phyloP scores from a whole-genome alignment of 2,329 filamentous ascomycete species.

The Pyricularia grisea region DNA sequence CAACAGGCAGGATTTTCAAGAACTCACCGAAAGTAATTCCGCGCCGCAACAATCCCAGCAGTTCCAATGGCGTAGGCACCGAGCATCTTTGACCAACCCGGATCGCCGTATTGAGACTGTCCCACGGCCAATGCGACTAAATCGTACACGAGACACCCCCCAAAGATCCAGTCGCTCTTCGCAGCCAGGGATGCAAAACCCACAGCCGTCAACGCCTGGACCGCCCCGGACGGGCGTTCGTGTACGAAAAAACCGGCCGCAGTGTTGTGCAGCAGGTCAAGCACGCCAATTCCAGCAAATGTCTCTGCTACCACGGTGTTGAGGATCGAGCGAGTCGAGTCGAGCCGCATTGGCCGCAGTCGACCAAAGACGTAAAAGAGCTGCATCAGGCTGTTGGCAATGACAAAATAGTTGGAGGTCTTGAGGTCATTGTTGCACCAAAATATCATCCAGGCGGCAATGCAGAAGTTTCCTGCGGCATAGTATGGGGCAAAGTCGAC shows the following conservation, averaged over 20 bases:
- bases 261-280: slow-evolving; percentile 50
- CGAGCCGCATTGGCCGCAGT: slow-evolving; percentile 37
- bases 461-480: slow-evolving; percentile 46
- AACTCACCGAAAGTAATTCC: slow-evolving; percentile 39
- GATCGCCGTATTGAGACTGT: slow-evolving; percentile 32
- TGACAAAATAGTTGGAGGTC: slow-evolving; percentile 44
- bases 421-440: slow-evolving; percentile 45
- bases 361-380: slow-evolving; percentile 39
- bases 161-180: slow-evolving; percentile 50
- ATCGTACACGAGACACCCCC: slow-evolving; percentile 49
- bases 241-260: slow-evolving; percentile 44
- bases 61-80: slow-evolving; percentile 39
- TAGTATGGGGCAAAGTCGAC: slow-evolving; percentile 46
- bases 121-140: slow-evolving; percentile 43
- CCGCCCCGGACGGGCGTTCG: slow-evolving; percentile 29
- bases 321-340: slow-evolving; percentile 39
- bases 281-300: slow-evolving; percentile 49
- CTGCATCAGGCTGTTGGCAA: slow-evolving; percentile 44
- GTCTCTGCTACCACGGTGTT: slow-evolving; percentile 50
- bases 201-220: slow-evolving; percentile 43
- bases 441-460: slow-evolving; percentile 49
- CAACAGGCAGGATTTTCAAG: not conserved
- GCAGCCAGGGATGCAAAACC: slow-evolving; percentile 39
- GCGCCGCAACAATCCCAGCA: slow-evolving; percentile 41
- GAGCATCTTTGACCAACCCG: slow-evolving; percentile 39